phyloP scores from a whole-genome alignment of 1,284 basidiomycete species.

The Naganishia cerealis region DNA sequence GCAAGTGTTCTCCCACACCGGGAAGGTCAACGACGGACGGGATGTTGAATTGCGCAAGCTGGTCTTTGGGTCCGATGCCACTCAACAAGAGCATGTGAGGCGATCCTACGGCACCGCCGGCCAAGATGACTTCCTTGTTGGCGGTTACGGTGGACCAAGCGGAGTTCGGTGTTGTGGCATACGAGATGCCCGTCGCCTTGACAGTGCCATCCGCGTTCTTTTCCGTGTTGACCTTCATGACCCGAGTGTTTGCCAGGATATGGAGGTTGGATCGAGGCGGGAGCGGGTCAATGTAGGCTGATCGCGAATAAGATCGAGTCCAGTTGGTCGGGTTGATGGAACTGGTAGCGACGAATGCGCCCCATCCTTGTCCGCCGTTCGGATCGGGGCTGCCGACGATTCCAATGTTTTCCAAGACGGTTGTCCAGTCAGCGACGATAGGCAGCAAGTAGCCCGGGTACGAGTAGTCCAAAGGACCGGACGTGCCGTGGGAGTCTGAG shows the following conservation, averaged over 20 bases:
- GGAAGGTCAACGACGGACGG: constrained; percentile 59
- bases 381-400: constrained; percentile 57
- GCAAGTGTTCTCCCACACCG: constrained; percentile 69
- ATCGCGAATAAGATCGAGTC: constrained; percentile 67
- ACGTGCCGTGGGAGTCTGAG: constrained; percentile 54
- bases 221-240: constrained; percentile 63
- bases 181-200: constrained; percentile 63
- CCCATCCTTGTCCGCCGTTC: constrained; percentile 59
- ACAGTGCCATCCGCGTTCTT: constrained; percentile 54
- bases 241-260: constrained; percentile 61
- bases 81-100: constrained; percentile 69
- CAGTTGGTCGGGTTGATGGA: constrained; percentile 66
- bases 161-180: constrained; percentile 32
- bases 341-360: constrained; percentile 63
- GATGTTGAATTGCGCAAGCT: constrained; percentile 61
- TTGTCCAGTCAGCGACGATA: constrained; percentile 61
- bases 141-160: constrained; percentile 56
- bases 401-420: constrained; percentile 56
- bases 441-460: constrained; percentile 56
- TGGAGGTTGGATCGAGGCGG: constrained; percentile 64
- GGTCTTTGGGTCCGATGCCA: constrained; percentile 67
- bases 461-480: constrained; percentile 51
- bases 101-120: constrained; percentile 65
- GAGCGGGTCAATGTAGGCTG: constrained; percentile 68
- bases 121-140: constrained; percentile 58